phyloP scores from a whole-genome alignment of 1,284 basidiomycete genomes.

The Malassezia caprae region DNA sequence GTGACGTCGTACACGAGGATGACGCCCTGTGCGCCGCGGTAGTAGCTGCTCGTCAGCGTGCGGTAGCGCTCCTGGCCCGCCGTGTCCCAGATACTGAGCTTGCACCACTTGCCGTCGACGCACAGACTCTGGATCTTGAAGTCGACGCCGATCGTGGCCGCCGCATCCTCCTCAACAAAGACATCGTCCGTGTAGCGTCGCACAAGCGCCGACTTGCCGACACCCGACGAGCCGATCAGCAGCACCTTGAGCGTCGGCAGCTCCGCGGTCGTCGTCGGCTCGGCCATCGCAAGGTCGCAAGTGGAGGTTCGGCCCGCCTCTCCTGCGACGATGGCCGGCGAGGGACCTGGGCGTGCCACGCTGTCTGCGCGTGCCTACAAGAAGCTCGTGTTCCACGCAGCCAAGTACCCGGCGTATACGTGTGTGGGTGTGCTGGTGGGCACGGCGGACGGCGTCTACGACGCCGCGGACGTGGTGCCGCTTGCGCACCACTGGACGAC shows the following conservation, averaged over 20 bases:
- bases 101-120: conserved; percentile 52
- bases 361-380: conserved; percentile 12
- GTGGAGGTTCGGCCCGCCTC: not conserved
- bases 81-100: conserved; percentile 55
- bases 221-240: conserved; percentile 69
- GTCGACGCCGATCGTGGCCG: conserved; percentile 70
- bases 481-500: conserved; percentile 17
- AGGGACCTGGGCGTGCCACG: not conserved
- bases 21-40: conserved; percentile 84
- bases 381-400: conserved; percentile 17
- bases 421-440: conserved; percentile 18
- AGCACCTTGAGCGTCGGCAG: conserved; percentile 52
- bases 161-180: conserved; percentile 88
- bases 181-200: conserved; percentile 92
- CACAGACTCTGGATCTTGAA: conserved; percentile 54
- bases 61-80: conserved; percentile 52
- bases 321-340: not conserved
- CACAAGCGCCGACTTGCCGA: conserved; percentile 74
- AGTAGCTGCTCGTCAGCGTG: conserved; percentile 83
- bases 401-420: conserved; percentile 18
- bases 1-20: conserved; percentile 93
- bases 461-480: conserved; percentile 15
- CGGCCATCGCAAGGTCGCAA: conserved; percentile 3
- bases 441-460: not conserved
- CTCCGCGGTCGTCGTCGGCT: conserved; percentile 24